phyloP scores from a whole-genome alignment of 257 asterid species.

The Nicotiana tabacum region DNA sequence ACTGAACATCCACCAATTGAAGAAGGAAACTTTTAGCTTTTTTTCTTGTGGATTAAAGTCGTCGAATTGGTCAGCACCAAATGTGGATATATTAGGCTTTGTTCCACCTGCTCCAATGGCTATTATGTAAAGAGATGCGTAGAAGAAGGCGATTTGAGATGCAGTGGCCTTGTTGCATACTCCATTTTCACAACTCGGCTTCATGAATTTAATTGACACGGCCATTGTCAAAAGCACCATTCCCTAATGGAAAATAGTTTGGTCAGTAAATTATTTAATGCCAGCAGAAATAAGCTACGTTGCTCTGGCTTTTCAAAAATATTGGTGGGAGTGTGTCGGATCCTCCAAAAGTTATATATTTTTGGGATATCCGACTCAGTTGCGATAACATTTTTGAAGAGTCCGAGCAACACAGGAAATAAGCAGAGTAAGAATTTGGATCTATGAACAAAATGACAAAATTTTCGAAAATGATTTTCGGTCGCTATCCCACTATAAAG shows the following conservation, averaged over 20 bases:
- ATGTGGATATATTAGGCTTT: conserved; percentile 84
- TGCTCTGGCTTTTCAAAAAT: too few species aligned
- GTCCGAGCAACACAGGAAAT: too few species aligned
- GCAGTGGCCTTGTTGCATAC: conserved; percentile 63
- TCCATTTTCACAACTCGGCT: conserved; percentile 58
- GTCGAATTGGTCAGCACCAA: conserved; percentile 90
- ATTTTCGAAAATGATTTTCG: neutral
- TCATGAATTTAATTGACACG: conserved; percentile 54
- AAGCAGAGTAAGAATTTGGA: neutral
- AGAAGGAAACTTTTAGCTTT: conserved; percentile 65
- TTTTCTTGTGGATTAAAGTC: conserved; percentile 64
- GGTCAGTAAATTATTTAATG: neutral
- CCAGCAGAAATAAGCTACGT: neutral
- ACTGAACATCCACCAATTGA: conserved; percentile 96
- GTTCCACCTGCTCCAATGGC: conserved; percentile 90
- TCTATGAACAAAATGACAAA: neutral
- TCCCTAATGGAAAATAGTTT: conserved; percentile 37
- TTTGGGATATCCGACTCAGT: too few species aligned
- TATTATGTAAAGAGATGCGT: conserved; percentile 69
- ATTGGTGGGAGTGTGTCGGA: too few species aligned
- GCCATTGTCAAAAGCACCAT: conserved; percentile 75
- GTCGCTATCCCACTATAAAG: neutral
- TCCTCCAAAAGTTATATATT: too few species aligned
- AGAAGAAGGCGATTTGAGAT: conserved; percentile 59
- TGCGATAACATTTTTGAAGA: too few species aligned